Conservation (phyloP, 192 early-diverging fungal genomes). For the Umbelopsis sp. region DNA sequence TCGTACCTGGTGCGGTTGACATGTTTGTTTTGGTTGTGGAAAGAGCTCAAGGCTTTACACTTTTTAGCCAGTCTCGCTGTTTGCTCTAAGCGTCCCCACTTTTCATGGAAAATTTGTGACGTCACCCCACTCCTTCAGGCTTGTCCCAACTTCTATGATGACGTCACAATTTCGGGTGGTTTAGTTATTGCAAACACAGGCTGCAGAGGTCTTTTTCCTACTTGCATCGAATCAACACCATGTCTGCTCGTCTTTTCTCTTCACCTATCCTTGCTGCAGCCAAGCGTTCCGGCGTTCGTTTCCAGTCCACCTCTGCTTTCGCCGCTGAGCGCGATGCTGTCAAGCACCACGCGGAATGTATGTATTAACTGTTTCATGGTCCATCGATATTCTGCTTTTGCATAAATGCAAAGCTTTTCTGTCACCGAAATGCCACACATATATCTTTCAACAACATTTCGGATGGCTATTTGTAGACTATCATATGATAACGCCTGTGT, state of each 20-base stretch:
- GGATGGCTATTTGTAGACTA: background rate
- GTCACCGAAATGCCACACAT: background rate
- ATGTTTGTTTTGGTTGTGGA: background rate
- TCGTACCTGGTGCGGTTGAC: constrained; percentile 19
- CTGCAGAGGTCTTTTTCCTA: background rate
- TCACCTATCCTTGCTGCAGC: constrained; percentile 16
- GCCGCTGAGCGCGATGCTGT: constrained; percentile 36
- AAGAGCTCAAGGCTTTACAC: background rate
- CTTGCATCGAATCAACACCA: constrained; percentile 6
- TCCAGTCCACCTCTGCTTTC: constrained; percentile 22
- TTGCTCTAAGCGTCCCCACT: background rate
- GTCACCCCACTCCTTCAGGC: background rate
- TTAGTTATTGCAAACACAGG: constrained; percentile 8
- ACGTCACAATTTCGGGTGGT: background rate
- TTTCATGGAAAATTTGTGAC: background rate
- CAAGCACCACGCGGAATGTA: constrained; percentile 38
- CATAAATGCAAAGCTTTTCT: constrained; percentile 1
- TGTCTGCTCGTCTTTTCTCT: constrained; percentile 34
- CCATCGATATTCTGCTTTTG: background rate
- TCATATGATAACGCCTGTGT: background rate
- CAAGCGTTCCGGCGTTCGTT: constrained; percentile 36
- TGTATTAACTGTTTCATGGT: background rate
- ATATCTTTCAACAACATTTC: too few relatives aligned
- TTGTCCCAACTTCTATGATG: background rate
- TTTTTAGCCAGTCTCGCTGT: background rate